Evolutionary conservation across 768 basidiomycete species (phyloP), one percentile per base, ranked within the genome.

Genomic region (Trichaptum fuscoviolaceum): DNA sequence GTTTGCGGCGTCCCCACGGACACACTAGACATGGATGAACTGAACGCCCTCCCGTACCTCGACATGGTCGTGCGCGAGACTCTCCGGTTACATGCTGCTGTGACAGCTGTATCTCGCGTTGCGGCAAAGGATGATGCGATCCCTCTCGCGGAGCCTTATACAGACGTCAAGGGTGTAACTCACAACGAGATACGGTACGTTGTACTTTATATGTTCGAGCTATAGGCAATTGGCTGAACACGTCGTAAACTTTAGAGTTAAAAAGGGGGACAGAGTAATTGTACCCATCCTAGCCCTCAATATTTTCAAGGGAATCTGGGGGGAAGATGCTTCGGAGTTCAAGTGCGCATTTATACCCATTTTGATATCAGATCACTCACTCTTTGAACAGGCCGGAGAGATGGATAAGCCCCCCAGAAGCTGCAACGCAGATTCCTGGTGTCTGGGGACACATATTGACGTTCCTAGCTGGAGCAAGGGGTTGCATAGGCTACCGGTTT

Each of bases 1-100:
- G 61, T 75, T 26, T 66, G 69, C n/a, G 66, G 67, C 0, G 71
- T 72, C 23, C 27, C 60, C 5, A 67, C 66, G 15, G 66, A 77
- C 1, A 67, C 63, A 7, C 72, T 72, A 1, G 61, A 59, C 6
- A 77, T 77, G 72, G 76, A 78, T 65, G 72, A 71, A 4, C 69
- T 79, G 3, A 71, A 73, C 35, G 68, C 72, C 2, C 68, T 80
- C 15, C 70, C 75, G 0, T 77, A 76, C 68, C 68, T 79, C 27
- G 78, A 78, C 63, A 65, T 60, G 30, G 70, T 73, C 26, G 69
- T 72, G 17, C 65, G 70, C 8, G 73, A 74, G 64, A 67, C 65
- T 7, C 64, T 74, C 15, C 63, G 73, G 10, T 62, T 70, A 18
- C 64, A 73, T 66, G 58, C 70, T 15, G 62, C 67, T n/a, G 68